Evolutionary conservation across 129 eudicot genomes (phyloP).

Genomic region (Flaveria linearis): DNA sequence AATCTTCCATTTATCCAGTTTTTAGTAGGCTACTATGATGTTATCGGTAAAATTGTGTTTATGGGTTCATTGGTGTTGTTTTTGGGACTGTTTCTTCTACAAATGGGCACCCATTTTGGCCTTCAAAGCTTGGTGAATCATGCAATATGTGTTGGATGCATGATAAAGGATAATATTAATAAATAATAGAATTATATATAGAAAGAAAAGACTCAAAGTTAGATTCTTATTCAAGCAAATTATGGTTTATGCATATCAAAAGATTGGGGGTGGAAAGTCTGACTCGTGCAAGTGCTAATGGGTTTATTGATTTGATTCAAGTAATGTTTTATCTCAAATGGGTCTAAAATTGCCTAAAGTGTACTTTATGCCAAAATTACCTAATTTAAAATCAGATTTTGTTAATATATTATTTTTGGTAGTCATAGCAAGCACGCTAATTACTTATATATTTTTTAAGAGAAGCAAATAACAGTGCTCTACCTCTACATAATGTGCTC

Average conservation of each 20-base stretch:
- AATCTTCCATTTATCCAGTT: conserved; percentile 8
- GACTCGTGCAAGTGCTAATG: background rate
- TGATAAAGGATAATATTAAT: background rate
- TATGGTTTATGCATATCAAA: background rate
- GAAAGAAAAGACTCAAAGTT: conserved; percentile 7
- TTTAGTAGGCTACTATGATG: conserved; percentile 9
- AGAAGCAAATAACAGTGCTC: background rate
- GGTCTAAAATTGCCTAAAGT: background rate
- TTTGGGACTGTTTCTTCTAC: conserved; percentile 17
- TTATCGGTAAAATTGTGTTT: conserved; percentile 6
- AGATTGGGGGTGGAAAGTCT: background rate
- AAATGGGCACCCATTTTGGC: background rate
- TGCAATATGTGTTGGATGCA: background rate
- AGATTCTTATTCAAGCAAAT: background rate
- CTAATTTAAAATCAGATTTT: background rate
- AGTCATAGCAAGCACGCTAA: background rate
- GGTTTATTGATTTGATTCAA: background rate
- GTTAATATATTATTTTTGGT: background rate
- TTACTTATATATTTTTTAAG: background rate
- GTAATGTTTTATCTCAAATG: background rate
- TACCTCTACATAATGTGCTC: background rate
- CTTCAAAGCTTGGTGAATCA: conserved; percentile 19
- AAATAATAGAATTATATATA: background rate
- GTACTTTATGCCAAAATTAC: background rate
- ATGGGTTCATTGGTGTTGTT: conserved; percentile 13